phyloP scores from a whole-genome alignment of 768 basidiomycete species.

The Xerocomellus intermedius region DNA sequence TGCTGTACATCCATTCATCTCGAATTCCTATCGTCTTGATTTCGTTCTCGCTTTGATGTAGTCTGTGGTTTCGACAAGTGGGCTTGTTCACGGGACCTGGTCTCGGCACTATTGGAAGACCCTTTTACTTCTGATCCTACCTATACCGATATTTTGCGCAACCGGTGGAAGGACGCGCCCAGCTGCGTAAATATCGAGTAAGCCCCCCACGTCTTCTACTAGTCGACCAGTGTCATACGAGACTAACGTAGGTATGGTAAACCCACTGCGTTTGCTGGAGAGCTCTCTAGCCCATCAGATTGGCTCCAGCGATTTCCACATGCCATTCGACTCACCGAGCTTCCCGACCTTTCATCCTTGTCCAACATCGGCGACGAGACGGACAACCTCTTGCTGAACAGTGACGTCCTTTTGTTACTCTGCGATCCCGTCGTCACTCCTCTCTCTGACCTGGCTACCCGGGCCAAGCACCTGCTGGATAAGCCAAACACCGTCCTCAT shows the following conservation, averaged over 20 bases:
- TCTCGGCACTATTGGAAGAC: constrained; percentile 69
- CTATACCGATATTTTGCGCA: constrained; percentile 42
- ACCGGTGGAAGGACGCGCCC: constrained; percentile 47
- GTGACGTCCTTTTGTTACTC: constrained; percentile 64
- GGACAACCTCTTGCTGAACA: constrained; percentile 31
- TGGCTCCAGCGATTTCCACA: constrained; percentile 58
- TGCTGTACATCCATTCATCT: not conserved
- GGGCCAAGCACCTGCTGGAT: constrained; percentile 27
- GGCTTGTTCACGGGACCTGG: constrained; percentile 54
- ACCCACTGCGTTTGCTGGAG: constrained; percentile 18
- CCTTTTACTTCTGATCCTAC: constrained; percentile 58
- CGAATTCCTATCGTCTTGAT: not conserved
- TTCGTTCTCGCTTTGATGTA: constrained; percentile 23
- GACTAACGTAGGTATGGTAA: constrained; percentile 22
- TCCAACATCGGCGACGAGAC: constrained; percentile 13
- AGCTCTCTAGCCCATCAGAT: constrained; percentile 45
- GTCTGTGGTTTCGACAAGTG: constrained; percentile 59
- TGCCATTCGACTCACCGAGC: constrained; percentile 49
- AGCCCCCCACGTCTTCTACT: constrained; percentile 4
- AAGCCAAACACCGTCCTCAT: constrained; percentile 47
- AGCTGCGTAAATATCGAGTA: constrained; percentile 27
- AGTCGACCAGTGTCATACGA: not conserved
- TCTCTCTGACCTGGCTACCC: constrained; percentile 36
- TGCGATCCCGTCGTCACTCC: constrained; percentile 58
- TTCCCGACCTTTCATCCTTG: constrained; percentile 20